Base-by-base conservation (phyloP, 2,329 filamentous ascomycete genomes). In the Neurospora crassa region DNA sequence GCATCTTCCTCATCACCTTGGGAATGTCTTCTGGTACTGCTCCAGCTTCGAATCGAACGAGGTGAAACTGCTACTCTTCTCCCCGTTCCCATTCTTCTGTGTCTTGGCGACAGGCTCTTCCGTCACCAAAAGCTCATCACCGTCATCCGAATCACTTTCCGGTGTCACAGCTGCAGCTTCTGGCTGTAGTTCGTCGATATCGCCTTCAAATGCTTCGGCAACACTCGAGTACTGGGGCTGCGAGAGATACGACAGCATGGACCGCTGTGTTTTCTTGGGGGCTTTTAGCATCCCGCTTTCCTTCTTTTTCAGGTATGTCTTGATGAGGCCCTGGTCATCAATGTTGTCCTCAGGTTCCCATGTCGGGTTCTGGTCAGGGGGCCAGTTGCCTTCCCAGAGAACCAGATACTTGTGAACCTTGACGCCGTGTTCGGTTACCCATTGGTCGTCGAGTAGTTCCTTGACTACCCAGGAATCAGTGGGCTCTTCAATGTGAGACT, bases 341-440 rank as follows among this genome's bases (percentile, higher is more conserved):
- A 89, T 82, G 69, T 88, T 87, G 3, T 82, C 81, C 73, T 84
- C 83, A 0, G 86, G 87, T 75, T 89, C 87, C 87, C 87, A 89
- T 0, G 86, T 85, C 0, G 86, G 85, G 70, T 89, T 88, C 75
- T 88, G 82, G 10, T 83, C 84, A 0, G 81, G 78, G 0, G 87
- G 85, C 87, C 87, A 89, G 71, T 87, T 78, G 8, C 87, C 87
- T 67, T 83, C 83, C 87, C 87, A 89, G 7, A 84, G 82, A 0
- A 89, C 86, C 40, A 83, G 80, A 76, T 86, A 89, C 71, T 81
- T 82, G 3, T 83, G 83, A 1, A 83, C 78, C 10, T 78, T 78
- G 2, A 74, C 76, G 5, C 81, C 81, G 14, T 81, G 78, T 1
- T 81, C 79, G 4, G 83, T 77, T 53, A 81, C 77, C 5, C 81